A percentile compares a stretch with the other conserved stretches of the same genome.
Conservation (phyloP, 2,329 filamentous ascomycete genomes). For the Penicillium janthinellum region DNA sequence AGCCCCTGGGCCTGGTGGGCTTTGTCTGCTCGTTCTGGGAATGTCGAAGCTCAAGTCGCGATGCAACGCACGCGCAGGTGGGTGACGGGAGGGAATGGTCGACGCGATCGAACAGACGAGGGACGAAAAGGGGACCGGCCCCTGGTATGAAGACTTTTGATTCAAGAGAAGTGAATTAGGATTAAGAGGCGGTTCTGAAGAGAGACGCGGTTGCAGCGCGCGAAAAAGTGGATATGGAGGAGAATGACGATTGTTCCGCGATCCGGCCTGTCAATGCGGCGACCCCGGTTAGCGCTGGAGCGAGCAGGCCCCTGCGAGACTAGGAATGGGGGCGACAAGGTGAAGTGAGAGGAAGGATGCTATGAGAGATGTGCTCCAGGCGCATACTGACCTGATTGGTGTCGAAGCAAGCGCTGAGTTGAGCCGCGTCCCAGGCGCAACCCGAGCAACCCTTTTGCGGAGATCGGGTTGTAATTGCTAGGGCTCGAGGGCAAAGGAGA, state of each 20-base stretch:
- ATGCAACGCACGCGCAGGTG: slow-evolving; percentile 14
- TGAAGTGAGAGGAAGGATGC: not conserved
- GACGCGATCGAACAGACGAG: slow-evolving; percentile 1
- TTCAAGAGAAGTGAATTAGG: slow-evolving; percentile 12
- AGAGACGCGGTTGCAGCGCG: slow-evolving; percentile 5
- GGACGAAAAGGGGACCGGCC: slow-evolving; percentile 18
- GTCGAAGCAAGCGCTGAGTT: not conserved
- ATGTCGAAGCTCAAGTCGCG: slow-evolving; percentile 8
- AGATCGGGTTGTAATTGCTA: slow-evolving; percentile 7
- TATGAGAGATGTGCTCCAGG: not conserved
- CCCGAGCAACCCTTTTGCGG: slow-evolving; percentile 7
- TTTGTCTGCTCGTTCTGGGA: not conserved
- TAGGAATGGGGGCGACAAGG: not conserved
- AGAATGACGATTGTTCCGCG: slow-evolving; percentile 23
- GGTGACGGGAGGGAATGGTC: slow-evolving; percentile 5
- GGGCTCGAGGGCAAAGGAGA: slow-evolving; percentile 13
- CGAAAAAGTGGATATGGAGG: slow-evolving; percentile 18
- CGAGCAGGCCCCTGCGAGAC: slow-evolving; percentile 6
- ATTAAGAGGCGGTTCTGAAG: slow-evolving; percentile 14
- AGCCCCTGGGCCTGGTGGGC: not conserved
- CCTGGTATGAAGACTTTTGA: slow-evolving; percentile 7
- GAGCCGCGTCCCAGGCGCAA: slow-evolving; percentile 13
- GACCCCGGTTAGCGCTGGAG: slow-evolving; percentile 17
- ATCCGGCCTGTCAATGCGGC: slow-evolving; percentile 20
- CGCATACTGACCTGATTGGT: slow-evolving; percentile 4